Percentiles rank a stretch among this genome's conserved stretches.
Evolutionary conservation across 129 eudicot genomes (phyloP).

Genomic region (Chrysanthemum makinoi): DNA sequence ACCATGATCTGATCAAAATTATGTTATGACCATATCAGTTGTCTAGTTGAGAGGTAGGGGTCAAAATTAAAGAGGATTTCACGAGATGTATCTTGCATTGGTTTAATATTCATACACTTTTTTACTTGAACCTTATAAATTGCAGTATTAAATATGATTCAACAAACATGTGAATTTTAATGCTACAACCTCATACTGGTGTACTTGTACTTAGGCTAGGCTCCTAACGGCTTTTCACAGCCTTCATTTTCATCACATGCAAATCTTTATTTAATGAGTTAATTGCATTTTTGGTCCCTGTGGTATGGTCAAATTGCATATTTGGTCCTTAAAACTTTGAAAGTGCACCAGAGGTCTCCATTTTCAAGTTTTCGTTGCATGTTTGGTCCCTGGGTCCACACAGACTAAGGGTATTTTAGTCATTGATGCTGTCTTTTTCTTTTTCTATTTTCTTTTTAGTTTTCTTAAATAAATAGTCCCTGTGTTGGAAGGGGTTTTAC

Average conservation of each 20-base stretch:
- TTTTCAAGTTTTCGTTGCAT: too few species aligned
- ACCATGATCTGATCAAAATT: not conserved
- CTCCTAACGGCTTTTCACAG: conserved; percentile 34
- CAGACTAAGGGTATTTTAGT: too few species aligned
- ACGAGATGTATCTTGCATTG: conserved; percentile 29
- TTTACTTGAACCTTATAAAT: not conserved
- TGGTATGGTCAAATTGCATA: too few species aligned
- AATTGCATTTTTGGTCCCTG: too few species aligned
- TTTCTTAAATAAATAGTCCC: too few species aligned
- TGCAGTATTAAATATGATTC: not conserved
- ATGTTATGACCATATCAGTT: not conserved
- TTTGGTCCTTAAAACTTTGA: too few species aligned
- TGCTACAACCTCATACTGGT: conserved; percentile 13
- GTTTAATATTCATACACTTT: conserved; percentile 22
- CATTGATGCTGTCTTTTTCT: too few species aligned
- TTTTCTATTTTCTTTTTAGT: too few species aligned
- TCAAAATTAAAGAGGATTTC: not conserved
- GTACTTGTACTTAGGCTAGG: conserved; percentile 8
- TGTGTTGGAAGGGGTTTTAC: too few species aligned
- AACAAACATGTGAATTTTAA: not conserved
- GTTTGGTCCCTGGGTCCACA: too few species aligned
- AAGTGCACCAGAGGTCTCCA: too few species aligned
- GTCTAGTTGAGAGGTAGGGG: too few species aligned
- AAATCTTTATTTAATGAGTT: conserved; percentile 2
- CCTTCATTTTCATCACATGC: conserved; percentile 40